Percentiles rank a stretch among this genome's conserved stretches.
Conservation (phyloP, 164 flowering plant species). For the grape (Vitis vinifera) region ASM3070453v1 NC_081821.1:8363501-8364000, state of each 20-base stretch:
- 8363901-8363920: slow-evolving; percentile 65
- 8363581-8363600: too few species aligned
- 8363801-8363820: slow-evolving; percentile 90
- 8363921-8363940: slow-evolving; percentile 55
- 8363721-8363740: neutral
- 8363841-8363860: slow-evolving; percentile 87
- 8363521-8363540: too few species aligned
- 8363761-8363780: slow-evolving; percentile 98
- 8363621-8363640: too few species aligned
- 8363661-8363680: too few species aligned
- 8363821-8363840: slow-evolving; percentile 90
- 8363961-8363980: too few species aligned
- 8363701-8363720: neutral
- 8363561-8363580: too few species aligned
- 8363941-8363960: neutral
- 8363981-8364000: too few species aligned
- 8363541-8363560: too few species aligned
- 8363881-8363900: slow-evolving; percentile 88
- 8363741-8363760: slow-evolving; percentile 92
- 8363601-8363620: too few species aligned
- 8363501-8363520: too few species aligned
- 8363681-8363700: neutral
- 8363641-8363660: too few species aligned
- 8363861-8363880: slow-evolving; percentile 93
- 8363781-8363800: slow-evolving; percentile 97